A percentile compares a stretch with the other conserved stretches of the same genome.
Conservation (phyloP, 805 yeast species). For the Kregervanrija delftensis region DNA sequence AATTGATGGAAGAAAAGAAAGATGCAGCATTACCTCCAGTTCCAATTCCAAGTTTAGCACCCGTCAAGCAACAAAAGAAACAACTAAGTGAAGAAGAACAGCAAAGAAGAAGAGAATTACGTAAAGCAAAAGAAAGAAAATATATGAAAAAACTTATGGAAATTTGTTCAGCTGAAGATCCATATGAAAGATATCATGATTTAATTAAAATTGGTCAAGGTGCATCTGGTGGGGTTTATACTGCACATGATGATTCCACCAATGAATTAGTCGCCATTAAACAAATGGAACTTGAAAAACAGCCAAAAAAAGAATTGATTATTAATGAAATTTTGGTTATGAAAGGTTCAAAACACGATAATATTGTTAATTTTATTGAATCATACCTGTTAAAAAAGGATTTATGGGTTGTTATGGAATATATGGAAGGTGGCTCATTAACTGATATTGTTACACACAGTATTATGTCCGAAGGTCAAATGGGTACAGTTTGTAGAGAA, state of each 20-base stretch:
- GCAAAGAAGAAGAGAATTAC: slow-evolving; percentile 74
- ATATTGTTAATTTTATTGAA: slow-evolving; percentile 91
- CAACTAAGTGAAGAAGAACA: slow-evolving; percentile 45
- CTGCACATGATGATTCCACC: slow-evolving; percentile 61
- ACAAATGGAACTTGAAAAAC: slow-evolving; percentile 91
- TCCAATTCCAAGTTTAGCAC: slow-evolving; percentile 17
- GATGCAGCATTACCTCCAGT: slow-evolving; percentile 23
- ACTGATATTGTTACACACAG: slow-evolving; percentile 92
- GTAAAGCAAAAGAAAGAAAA: slow-evolving; percentile 64
- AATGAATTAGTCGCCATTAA: slow-evolving; percentile 79
- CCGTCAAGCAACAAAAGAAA: slow-evolving; percentile 13
- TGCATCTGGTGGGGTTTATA: slow-evolving; percentile 95
- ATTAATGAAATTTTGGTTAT: slow-evolving; percentile 93
- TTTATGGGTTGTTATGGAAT: slow-evolving; percentile 98
- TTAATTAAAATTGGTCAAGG: slow-evolving; percentile 93
- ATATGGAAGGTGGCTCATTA: slow-evolving; percentile 97
- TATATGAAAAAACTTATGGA: slow-evolving; percentile 62
- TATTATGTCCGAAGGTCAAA: slow-evolving; percentile 86
- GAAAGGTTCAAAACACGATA: slow-evolving; percentile 85
- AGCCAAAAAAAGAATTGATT: slow-evolving; percentile 91
- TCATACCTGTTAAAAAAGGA: slow-evolving; percentile 72
- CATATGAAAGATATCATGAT: slow-evolving; percentile 58
- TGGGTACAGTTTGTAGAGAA: slow-evolving; percentile 91
- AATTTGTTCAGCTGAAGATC: slow-evolving; percentile 84
- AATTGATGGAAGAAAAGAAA: neutral